phyloP scores from a whole-genome alignment of 2,329 filamentous ascomycete genomes.

The Diaporthe sp. region DNA sequence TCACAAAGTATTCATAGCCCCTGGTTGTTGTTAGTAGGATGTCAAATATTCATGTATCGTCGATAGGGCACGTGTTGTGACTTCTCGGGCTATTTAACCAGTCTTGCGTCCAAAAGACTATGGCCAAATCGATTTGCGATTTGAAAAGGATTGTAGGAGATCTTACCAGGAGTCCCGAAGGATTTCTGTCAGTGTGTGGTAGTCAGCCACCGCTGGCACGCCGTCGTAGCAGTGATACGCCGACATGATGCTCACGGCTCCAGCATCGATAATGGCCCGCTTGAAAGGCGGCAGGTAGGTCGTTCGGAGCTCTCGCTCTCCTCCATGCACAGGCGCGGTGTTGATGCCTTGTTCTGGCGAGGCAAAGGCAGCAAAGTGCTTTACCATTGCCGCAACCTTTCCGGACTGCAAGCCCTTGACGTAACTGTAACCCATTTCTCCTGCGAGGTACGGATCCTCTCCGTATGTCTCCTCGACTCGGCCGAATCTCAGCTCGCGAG shows the following conservation, averaged over 20 bases:
- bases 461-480: slow-evolving; percentile 81
- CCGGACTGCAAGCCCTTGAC: slow-evolving; percentile 71
- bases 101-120: not conserved
- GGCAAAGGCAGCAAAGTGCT: slow-evolving; percentile 80
- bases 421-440: slow-evolving; percentile 74
- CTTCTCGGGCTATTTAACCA: not conserved
- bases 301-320: slow-evolving; percentile 66
- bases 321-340: slow-evolving; percentile 68
- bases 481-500: slow-evolving; percentile 78
- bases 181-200: slow-evolving; percentile 76
- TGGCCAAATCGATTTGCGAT: no score
- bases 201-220: slow-evolving; percentile 74
- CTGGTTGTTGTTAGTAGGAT: not conserved
- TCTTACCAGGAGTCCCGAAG: slow-evolving; percentile 73
- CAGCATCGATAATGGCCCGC: slow-evolving; percentile 77
- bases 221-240: slow-evolving; percentile 83
- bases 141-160: no score
- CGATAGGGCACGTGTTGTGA: not conserved
- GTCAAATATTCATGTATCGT: not conserved
- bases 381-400: slow-evolving; percentile 79
- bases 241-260: slow-evolving; percentile 78
- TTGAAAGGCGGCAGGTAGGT: slow-evolving; percentile 74
- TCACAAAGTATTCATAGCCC: slow-evolving; percentile 77
- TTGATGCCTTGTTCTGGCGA: slow-evolving; percentile 80
- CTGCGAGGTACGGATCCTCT: slow-evolving; percentile 76